A percentile compares a stretch with the other conserved stretches of the same genome.
Conservation (phyloP, 306 rosid genomes). For the Cucurbita argyrosperma region DNA sequence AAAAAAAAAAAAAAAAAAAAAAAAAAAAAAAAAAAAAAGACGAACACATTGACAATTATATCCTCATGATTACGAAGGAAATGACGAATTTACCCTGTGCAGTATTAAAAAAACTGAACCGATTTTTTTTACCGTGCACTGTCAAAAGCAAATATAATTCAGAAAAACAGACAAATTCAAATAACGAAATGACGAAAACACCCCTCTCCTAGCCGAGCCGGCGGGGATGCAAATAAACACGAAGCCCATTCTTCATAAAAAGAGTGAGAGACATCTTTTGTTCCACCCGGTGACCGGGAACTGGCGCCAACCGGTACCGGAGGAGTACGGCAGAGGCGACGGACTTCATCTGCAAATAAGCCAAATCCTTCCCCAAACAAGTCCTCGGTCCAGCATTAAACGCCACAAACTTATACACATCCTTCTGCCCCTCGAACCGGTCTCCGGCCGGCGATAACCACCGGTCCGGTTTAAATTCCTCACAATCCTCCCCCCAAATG, state of each 20-base stretch:
- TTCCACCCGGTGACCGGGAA: slow-evolving; percentile 69
- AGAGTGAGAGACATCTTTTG: slow-evolving; percentile 88
- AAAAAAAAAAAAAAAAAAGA: neutral
- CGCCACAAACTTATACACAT: slow-evolving; percentile 62
- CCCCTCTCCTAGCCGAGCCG: slow-evolving; percentile 23
- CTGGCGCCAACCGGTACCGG: slow-evolving; percentile 54
- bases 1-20: neutral
- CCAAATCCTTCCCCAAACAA: slow-evolving; percentile 87
- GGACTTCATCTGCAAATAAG: slow-evolving; percentile 90
- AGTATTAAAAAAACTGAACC: neutral
- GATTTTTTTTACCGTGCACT: neutral
- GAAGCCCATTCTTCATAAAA: slow-evolving; percentile 80
- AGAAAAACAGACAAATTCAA: neutral
- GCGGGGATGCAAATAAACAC: slow-evolving; percentile 54
- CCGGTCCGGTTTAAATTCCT: slow-evolving; percentile 86
- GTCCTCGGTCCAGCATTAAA: slow-evolving; percentile 93
- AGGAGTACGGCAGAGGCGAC: slow-evolving; percentile 77
- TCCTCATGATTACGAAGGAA: neutral
- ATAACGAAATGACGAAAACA: slow-evolving; percentile 10
- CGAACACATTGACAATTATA: neutral
- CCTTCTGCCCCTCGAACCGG: slow-evolving; percentile 80
- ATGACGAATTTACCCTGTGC: slow-evolving; percentile 16
- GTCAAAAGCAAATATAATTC: neutral
- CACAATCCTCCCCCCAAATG: slow-evolving; percentile 88
- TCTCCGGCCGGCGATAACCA: slow-evolving; percentile 43